A percentile compares a stretch with the other conserved stretches of the same genome.
Evolutionary conservation across 1,284 basidiomycete genomes (phyloP).

Genomic region (Tilletia indica): DNA sequence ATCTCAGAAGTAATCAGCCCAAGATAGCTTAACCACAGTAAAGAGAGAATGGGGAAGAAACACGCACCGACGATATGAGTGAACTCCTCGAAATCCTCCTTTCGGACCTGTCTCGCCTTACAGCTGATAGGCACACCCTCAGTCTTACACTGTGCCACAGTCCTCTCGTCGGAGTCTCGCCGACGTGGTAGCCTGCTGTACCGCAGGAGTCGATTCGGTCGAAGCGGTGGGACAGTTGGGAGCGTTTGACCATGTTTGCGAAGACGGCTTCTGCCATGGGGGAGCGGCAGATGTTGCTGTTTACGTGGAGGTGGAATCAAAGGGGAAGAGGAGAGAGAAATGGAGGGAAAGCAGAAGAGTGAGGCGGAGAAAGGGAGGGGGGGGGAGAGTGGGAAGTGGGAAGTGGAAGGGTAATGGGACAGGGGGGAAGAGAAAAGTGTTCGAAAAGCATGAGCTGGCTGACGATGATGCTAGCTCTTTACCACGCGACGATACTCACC

Average conservation of each 20-base stretch:
- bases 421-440: no score
- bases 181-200: slow-evolving; percentile 47
- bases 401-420: not conserved
- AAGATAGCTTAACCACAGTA: not conserved
- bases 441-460: no score
- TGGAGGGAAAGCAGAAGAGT: not conserved
- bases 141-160: slow-evolving; percentile 54
- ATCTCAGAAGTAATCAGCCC: not conserved
- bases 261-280: slow-evolving; percentile 46
- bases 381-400: not conserved
- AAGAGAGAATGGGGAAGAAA: not conserved
- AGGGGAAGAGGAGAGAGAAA: not conserved
- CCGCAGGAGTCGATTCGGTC: slow-evolving; percentile 47
- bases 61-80: slow-evolving; percentile 60
- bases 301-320: not conserved
- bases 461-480: no score
- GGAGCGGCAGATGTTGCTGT: slow-evolving; percentile 25
- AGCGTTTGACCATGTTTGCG: slow-evolving; percentile 30
- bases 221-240: slow-evolving; percentile 35
- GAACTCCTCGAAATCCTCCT: slow-evolving; percentile 56
- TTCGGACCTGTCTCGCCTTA: slow-evolving; percentile 56
- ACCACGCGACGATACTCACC: not conserved
- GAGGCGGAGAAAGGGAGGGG: not conserved
- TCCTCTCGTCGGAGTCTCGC: slow-evolving; percentile 48
- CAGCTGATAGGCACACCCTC: slow-evolving; percentile 57